Conservation (phyloP, 2,329 filamentous ascomycete species). For the Xylariaceae sp. region DNA sequence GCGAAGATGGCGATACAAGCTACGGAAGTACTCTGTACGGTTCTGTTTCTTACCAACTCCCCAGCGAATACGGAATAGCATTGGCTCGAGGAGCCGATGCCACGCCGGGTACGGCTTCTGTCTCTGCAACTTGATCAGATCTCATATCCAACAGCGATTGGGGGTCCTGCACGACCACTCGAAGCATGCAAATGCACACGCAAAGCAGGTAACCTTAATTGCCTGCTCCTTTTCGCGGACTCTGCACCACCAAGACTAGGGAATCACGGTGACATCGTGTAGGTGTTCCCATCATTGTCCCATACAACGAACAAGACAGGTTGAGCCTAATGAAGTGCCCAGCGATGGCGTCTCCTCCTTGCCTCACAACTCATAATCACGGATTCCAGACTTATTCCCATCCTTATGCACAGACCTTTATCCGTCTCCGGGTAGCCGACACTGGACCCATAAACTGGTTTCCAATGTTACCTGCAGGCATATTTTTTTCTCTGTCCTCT, state of each 20-base stretch:
- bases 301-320: neutral
- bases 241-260: slow-evolving; percentile 2
- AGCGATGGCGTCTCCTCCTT: neutral
- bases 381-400: neutral
- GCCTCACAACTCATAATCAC: neutral
- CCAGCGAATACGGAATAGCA: slow-evolving; percentile 10
- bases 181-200: slow-evolving; percentile 15
- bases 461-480: neutral
- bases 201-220: slow-evolving; percentile 21
- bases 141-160: slow-evolving; percentile 6
- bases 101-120: neutral
- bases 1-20: slow-evolving; percentile 13
- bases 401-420: neutral
- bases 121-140: slow-evolving; percentile 6
- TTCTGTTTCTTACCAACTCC: no score
- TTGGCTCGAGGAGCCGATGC: slow-evolving; percentile 8
- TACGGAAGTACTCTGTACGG: neutral
- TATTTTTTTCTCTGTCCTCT: neutral
- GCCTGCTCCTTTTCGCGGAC: slow-evolving; percentile 9
- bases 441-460: neutral
- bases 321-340: neutral
- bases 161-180: slow-evolving; percentile 7
- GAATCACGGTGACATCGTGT: neutral
- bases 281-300: slow-evolving; percentile 3
- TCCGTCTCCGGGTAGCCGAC: neutral